phyloP scores from a whole-genome alignment of 1,284 basidiomycete genomes.

The Phaffia rhodozyma region DNA sequence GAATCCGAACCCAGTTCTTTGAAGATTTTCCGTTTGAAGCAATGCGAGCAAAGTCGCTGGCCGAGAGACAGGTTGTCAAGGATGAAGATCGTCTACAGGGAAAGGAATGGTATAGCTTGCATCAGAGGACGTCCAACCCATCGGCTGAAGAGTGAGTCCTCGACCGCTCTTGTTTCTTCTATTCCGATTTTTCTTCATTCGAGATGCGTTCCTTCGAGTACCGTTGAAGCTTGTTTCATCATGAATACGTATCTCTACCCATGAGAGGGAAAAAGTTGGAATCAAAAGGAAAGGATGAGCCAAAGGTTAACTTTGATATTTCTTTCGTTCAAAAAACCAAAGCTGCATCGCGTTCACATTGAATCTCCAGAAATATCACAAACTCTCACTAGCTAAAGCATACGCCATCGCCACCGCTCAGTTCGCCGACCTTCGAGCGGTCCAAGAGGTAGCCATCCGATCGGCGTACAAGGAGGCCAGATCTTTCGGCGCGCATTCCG shows the following conservation, averaged over 20 bases:
- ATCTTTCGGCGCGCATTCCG: slow-evolving; percentile 47
- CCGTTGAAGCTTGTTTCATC: not conserved
- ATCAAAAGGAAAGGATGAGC: not conserved
- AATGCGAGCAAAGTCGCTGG: slow-evolving; percentile 63
- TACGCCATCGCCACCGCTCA: slow-evolving; percentile 70
- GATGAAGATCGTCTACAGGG: slow-evolving; percentile 49
- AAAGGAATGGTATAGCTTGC: slow-evolving; percentile 55
- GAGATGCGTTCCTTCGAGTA: not conserved
- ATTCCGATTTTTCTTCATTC: slow-evolving; percentile 8
- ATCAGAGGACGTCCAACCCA: slow-evolving; percentile 71
- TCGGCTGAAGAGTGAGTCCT: slow-evolving; percentile 73
- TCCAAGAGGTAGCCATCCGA: slow-evolving; percentile 63
- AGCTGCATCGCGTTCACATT: slow-evolving; percentile 72
- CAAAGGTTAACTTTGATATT: slow-evolving; percentile 16
- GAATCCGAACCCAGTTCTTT: slow-evolving; percentile 81
- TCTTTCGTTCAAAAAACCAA: slow-evolving; percentile 3
- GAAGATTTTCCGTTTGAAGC: slow-evolving; percentile 93
- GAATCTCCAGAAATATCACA: slow-evolving; percentile 59
- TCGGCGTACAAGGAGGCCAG: slow-evolving; percentile 73
- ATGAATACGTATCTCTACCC: no score
- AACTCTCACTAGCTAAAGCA: slow-evolving; percentile 59
- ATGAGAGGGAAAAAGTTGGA: no score
- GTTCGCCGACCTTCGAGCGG: slow-evolving; percentile 72
- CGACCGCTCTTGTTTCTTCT: not conserved
- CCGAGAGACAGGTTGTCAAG: slow-evolving; percentile 47